Percentiles rank a stretch among this genome's conserved stretches.
phyloP scores from a whole-genome alignment of 2,329 filamentous ascomycete species.

The Xylaria sp. region DNA sequence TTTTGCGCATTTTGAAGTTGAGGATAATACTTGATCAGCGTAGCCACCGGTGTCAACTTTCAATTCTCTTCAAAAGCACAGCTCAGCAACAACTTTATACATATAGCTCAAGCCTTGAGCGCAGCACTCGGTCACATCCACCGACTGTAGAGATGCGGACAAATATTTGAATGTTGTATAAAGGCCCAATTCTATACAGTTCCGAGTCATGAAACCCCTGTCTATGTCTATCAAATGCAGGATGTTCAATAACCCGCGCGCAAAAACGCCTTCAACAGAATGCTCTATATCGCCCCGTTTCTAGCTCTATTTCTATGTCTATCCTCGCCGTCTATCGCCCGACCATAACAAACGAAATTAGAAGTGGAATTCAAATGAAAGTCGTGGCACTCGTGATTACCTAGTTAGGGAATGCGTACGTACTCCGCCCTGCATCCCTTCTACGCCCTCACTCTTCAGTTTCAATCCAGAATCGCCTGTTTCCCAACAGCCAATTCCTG shows the following conservation, averaged over 20 bases:
- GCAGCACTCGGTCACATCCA: not conserved
- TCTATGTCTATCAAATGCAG: constrained; percentile 2
- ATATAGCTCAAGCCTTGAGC: not conserved
- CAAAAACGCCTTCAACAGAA: constrained; percentile 9
- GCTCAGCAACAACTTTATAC: not conserved
- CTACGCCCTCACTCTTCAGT: not conserved
- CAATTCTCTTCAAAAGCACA: not conserved
- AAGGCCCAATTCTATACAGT: not conserved
- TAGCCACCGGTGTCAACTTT: too few relatives aligned
- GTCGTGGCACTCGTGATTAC: not conserved
- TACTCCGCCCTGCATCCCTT: not conserved
- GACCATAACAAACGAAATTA: constrained; percentile 19
- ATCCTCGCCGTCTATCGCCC: constrained; percentile 4
- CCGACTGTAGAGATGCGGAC: not conserved
- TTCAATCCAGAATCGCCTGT: not conserved
- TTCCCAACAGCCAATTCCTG: constrained; percentile 9
- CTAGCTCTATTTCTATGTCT: constrained; percentile 1
- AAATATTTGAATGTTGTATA: not conserved
- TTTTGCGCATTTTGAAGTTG: too few relatives aligned
- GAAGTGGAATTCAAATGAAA: not conserved
- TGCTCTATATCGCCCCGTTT: constrained; percentile 3
- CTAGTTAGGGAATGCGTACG: not conserved
- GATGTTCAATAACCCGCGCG: not conserved
- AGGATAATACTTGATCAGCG: too few relatives aligned
- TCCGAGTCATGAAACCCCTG: not conserved